phyloP scores from a whole-genome alignment of 345 rosid genomes.

The Adansonia digitata region DNA sequence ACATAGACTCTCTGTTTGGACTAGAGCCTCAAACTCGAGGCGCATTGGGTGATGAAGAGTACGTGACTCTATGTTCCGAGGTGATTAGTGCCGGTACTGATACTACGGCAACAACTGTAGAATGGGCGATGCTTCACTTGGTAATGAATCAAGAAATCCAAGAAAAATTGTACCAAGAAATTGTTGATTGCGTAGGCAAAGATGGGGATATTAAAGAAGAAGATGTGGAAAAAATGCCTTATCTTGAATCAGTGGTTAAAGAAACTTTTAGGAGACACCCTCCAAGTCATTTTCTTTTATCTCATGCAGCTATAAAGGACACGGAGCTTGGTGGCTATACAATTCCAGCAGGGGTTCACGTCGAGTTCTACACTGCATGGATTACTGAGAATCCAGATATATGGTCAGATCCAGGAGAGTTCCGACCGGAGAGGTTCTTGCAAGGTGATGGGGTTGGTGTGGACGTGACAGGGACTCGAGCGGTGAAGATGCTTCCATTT shows the following conservation, averaged over 20 bases:
- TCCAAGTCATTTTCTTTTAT: constrained; percentile 81
- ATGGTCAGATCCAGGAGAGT: constrained; percentile 69
- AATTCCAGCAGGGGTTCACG: constrained; percentile 55
- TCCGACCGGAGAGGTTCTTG: constrained; percentile 77
- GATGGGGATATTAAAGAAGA: constrained; percentile 52
- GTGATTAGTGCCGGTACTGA: constrained; percentile 84
- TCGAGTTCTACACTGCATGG: no score
- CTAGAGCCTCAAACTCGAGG: constrained; percentile 46
- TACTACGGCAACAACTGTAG: constrained; percentile 70
- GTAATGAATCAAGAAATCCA: constrained; percentile 64
- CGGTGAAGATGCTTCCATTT: constrained; percentile 71
- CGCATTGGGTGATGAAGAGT: constrained; percentile 59
- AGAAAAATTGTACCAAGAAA: constrained; percentile 59
- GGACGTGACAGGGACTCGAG: constrained; percentile 80
- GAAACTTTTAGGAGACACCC: constrained; percentile 94
- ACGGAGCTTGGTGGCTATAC: constrained; percentile 72
- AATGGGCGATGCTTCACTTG: constrained; percentile 73
- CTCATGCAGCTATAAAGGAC: constrained; percentile 62
- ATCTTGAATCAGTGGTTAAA: constrained; percentile 60
- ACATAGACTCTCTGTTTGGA: constrained; percentile 66
- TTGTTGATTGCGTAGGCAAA: constrained; percentile 48
- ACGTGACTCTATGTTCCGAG: constrained; percentile 81
- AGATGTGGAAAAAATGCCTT: constrained; percentile 59
- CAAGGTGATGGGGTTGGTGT: constrained; percentile 70
- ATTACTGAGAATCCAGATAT: constrained; percentile 68